Evolutionary conservation across 1,284 basidiomycete species (phyloP).

Genomic region (Phaffia rhodozyma): DNA sequence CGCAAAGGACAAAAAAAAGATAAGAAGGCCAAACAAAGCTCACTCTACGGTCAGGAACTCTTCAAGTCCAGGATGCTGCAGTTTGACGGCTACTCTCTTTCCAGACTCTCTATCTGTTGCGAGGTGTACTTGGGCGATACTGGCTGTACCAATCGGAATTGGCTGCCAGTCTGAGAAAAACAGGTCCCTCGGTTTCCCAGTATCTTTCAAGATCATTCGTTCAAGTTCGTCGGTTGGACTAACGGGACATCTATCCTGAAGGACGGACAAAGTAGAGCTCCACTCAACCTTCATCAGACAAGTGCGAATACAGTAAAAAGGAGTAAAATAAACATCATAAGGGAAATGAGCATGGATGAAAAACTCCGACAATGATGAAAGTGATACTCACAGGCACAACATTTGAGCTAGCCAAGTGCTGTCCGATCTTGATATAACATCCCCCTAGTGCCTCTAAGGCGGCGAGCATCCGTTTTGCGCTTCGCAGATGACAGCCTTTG

Average conservation of each 20-base stretch:
- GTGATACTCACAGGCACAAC: neutral
- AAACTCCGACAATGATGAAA: neutral
- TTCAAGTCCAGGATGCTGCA: constrained; percentile 89
- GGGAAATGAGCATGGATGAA: constrained; percentile 18
- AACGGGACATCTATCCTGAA: constrained; percentile 50
- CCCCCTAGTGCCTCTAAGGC: constrained; percentile 52
- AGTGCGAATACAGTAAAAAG: constrained; percentile 55
- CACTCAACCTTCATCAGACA: constrained; percentile 56
- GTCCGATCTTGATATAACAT: constrained; percentile 72
- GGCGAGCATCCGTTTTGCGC: constrained; percentile 60
- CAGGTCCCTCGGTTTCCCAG: constrained; percentile 47
- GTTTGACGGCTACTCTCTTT: constrained; percentile 78
- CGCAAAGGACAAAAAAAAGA: too few relatives aligned
- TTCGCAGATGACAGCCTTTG: constrained; percentile 67
- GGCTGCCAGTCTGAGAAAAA: constrained; percentile 66
- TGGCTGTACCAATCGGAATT: constrained; percentile 86
- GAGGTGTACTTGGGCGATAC: constrained; percentile 84
- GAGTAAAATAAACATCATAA: constrained; percentile 68
- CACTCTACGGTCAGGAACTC: constrained; percentile 86
- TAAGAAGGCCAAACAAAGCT: neutral
- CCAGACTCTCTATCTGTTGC: constrained; percentile 62
- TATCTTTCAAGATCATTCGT: constrained; percentile 56
- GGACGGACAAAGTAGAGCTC: constrained; percentile 3
- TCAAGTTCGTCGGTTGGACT: constrained; percentile 60
- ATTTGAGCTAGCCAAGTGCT: constrained; percentile 21